Conservation (phyloP, 2,329 filamentous ascomycete species). For the Fusarium dimerum region DNA sequence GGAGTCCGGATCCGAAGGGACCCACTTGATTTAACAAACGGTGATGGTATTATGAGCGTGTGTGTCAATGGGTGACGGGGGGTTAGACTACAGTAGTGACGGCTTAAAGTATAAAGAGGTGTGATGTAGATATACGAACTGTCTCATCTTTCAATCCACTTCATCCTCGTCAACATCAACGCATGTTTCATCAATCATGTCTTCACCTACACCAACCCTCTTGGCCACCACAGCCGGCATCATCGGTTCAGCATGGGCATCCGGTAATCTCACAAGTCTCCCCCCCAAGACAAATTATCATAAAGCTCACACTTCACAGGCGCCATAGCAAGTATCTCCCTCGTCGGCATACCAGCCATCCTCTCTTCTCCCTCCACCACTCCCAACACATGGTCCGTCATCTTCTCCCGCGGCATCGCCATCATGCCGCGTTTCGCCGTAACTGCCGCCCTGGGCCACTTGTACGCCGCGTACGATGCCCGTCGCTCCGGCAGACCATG, state of each 20-base stretch:
- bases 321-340: slow-evolving; percentile 37
- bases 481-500: slow-evolving; percentile 30
- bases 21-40: slow-evolving; percentile 10
- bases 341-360: slow-evolving; percentile 36
- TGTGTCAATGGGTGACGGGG: no score
- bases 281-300: background rate
- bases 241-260: slow-evolving; percentile 39
- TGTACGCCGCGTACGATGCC: slow-evolving; percentile 39
- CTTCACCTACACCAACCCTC: slow-evolving; percentile 31
- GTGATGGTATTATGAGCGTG: background rate
- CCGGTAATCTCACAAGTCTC: slow-evolving; percentile 28
- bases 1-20: slow-evolving; percentile 18
- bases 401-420: slow-evolving; percentile 39
- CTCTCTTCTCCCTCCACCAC: slow-evolving; percentile 31
- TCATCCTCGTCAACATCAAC: background rate
- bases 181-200: slow-evolving; percentile 12
- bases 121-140: background rate
- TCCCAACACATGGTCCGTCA: slow-evolving; percentile 38
- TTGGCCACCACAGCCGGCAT: slow-evolving; percentile 41
- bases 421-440: slow-evolving; percentile 40
- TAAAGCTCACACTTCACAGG: slow-evolving; percentile 27
- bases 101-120: background rate
- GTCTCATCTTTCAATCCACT: background rate
- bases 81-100: no score
- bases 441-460: slow-evolving; percentile 35